Percentiles rank a stretch among this genome's conserved stretches.
Evolutionary conservation across 805 yeast genomes (phyloP).

Genomic region (Saccharomyces kudriavzevii): DNA sequence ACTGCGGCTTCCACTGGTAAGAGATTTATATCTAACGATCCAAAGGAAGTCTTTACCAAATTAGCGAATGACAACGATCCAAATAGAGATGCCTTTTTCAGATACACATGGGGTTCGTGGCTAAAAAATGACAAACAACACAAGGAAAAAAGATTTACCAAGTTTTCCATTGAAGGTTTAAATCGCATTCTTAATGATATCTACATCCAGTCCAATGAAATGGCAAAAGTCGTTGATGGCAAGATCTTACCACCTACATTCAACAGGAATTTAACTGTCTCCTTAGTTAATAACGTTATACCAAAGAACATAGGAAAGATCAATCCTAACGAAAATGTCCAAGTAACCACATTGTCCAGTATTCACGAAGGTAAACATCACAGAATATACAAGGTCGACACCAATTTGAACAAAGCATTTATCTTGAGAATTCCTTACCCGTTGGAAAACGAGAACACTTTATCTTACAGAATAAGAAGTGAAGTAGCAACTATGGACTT

Average conservation of each 20-base stretch:
- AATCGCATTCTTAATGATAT: constrained; percentile 44
- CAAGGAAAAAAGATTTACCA: constrained; percentile 68
- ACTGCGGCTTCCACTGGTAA: not conserved
- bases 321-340: constrained; percentile 37
- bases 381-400: constrained; percentile 66
- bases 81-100: constrained; percentile 62
- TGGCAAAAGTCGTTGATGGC: constrained; percentile 19
- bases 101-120: constrained; percentile 96
- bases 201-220: constrained; percentile 32
- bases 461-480: constrained; percentile 62
- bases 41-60: constrained; percentile 40
- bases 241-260: constrained; percentile 32
- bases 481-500: constrained; percentile 95
- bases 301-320: constrained; percentile 37
- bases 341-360: constrained; percentile 66
- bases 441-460: constrained; percentile 56
- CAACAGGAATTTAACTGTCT: constrained; percentile 35
- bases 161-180: constrained; percentile 74
- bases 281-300: constrained; percentile 43
- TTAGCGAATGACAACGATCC: constrained; percentile 58
- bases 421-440: constrained; percentile 82
- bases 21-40: constrained; percentile 28
- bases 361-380: constrained; percentile 94
- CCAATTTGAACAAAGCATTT: constrained; percentile 49
- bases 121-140: constrained; percentile 67